phyloP scores from a whole-genome alignment of 2,329 filamentous ascomycete genomes.

The Colletotrichum eleusines region DNA sequence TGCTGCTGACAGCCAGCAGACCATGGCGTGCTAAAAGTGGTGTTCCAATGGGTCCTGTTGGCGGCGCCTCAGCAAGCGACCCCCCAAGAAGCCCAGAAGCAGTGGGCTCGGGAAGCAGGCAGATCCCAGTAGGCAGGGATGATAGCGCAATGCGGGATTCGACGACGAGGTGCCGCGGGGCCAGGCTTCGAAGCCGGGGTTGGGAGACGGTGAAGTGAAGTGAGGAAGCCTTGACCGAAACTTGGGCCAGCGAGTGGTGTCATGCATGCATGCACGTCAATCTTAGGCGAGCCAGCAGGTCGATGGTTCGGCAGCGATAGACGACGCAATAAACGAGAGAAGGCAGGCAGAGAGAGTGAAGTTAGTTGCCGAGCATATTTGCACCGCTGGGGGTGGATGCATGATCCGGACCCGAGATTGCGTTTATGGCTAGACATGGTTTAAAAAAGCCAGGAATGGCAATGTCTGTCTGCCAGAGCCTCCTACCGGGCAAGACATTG shows the following conservation, averaged over 20 bases:
- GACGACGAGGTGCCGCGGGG: conserved; percentile 33
- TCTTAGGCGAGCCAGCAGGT: conserved; percentile 27
- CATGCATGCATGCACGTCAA: conserved; percentile 31
- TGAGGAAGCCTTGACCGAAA: conserved; percentile 24
- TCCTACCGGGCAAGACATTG: not conserved
- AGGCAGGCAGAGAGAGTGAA: not conserved
- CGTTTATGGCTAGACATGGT: not conserved
- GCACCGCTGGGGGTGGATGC: not conserved
- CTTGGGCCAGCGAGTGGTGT: conserved; percentile 11
- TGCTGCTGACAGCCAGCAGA: conserved; percentile 34
- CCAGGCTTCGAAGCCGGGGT: conserved; percentile 24
- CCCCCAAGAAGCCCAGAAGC: conserved; percentile 15
- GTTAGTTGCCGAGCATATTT: not conserved
- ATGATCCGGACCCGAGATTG: not conserved
- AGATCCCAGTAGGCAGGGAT: conserved; percentile 34
- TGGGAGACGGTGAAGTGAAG: not conserved
- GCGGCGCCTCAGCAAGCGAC: conserved; percentile 8
- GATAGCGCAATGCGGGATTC: conserved; percentile 41
- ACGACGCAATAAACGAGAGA: not conserved
- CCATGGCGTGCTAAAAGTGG: conserved; percentile 24
- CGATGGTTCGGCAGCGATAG: conserved; percentile 2
- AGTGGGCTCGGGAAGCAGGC: conserved; percentile 17
- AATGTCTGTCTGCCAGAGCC: not conserved
- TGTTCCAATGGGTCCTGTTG: conserved; percentile 40
- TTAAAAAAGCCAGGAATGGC: not conserved